Evolutionary conservation across 108 stramenopile genomes (phyloP).

Genomic region (Cylindrotheca closterium): DNA sequence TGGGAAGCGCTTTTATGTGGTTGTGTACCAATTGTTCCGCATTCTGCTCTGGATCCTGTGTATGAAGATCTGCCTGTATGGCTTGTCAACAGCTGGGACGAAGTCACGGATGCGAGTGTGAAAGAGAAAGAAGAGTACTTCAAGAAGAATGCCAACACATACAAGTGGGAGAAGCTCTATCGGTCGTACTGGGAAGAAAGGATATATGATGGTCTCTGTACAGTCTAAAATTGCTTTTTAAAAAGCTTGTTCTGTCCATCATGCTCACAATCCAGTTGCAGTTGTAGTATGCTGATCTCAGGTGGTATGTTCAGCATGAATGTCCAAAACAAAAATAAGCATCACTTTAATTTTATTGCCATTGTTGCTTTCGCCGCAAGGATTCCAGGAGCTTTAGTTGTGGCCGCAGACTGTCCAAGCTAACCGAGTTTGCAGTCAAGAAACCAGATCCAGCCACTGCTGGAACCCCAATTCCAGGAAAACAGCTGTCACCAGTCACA

Average conservation of each 20-base stretch:
- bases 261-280: too few species aligned
- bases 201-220: constrained; percentile 3
- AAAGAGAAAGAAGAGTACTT: constrained; percentile 2
- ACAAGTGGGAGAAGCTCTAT: constrained; percentile 7
- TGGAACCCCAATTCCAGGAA: constrained; percentile 91
- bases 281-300: too few species aligned
- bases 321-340: too few species aligned
- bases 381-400: constrained; percentile 51
- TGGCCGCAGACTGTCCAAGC: constrained; percentile 47
- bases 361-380: constrained; percentile 15
- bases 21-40: neutral
- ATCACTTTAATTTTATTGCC: too few species aligned
- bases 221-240: too few species aligned
- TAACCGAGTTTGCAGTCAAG: constrained; percentile 75
- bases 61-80: constrained; percentile 8
- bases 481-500: constrained; percentile 77
- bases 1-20: constrained; percentile 7
- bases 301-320: too few species aligned
- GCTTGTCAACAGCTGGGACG: constrained; percentile 1
- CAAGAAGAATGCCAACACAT: neutral
- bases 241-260: too few species aligned
- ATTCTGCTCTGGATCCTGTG: neutral
- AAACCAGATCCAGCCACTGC: constrained; percentile 91
- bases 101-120: neutral
- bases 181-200: neutral